Percentiles rank a stretch among this genome's conserved stretches.
Conservation (phyloP, 225 moss, liverwort and hornwort genomes). For the Anthoceros angustus region DNA sequence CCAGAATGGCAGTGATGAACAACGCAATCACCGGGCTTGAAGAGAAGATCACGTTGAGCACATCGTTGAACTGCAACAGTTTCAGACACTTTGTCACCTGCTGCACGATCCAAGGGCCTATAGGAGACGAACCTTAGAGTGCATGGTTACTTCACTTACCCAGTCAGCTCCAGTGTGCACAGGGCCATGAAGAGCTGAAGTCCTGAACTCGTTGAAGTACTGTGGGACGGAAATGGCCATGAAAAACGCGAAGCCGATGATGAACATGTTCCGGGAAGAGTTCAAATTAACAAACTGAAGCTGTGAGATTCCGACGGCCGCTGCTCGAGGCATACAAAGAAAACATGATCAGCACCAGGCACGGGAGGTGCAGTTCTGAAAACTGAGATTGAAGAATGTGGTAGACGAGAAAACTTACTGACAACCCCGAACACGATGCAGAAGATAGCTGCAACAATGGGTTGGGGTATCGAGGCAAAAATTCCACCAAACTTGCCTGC, state of each 20-base stretch:
- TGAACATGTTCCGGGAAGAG: constrained; percentile 57
- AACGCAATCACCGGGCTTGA: constrained; percentile 55
- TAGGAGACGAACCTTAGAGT: no score
- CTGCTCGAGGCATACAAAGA: constrained; percentile 9
- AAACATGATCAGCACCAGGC: background rate
- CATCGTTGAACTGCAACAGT: constrained; percentile 61
- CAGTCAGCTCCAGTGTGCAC: constrained; percentile 60
- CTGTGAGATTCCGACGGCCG: constrained; percentile 57
- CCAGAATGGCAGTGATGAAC: constrained; percentile 52
- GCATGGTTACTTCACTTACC: constrained; percentile 21
- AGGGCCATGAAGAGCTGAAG: constrained; percentile 48
- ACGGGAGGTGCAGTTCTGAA: background rate
- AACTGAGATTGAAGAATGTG: background rate
- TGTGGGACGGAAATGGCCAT: constrained; percentile 87
- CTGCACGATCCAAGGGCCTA: no score
- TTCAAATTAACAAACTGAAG: constrained; percentile 86
- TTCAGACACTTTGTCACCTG: background rate
- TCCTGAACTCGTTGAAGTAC: constrained; percentile 63
- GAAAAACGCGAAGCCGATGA: constrained; percentile 64
- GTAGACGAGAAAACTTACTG: constrained; percentile 19
- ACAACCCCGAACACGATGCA: constrained; percentile 58
- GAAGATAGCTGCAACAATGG: constrained; percentile 60
- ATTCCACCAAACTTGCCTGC: constrained; percentile 80
- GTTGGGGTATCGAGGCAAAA: constrained; percentile 84
- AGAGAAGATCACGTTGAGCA: constrained; percentile 60